A percentile compares a stretch with the other conserved stretches of the same genome.
These are phyloP conservation scores for Saccharomycopsis lassenensis DNA, from an alignment of 805 yeast species.

Conservation along the genomic window DNA sequence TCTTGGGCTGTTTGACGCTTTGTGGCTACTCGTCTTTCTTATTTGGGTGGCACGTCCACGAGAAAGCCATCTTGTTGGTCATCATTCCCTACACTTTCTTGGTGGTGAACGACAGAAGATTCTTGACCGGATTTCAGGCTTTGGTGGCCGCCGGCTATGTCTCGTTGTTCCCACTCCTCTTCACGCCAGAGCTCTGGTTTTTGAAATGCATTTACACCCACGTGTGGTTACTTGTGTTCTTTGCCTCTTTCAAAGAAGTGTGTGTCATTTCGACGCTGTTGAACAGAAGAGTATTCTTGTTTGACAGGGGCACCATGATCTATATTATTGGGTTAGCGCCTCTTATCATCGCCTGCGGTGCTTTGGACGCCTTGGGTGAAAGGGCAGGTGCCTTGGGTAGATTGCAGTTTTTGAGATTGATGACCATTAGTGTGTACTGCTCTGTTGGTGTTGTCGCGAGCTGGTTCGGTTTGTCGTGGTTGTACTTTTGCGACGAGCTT, in stretches of 20 bases:
- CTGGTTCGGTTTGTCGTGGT: slow-evolving; percentile 85
- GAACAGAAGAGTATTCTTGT: slow-evolving; percentile 42
- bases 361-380: slow-evolving; percentile 45
- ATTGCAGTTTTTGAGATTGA: slow-evolving; percentile 65
- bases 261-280: slow-evolving; percentile 34
- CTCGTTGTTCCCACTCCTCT: slow-evolving; percentile 79
- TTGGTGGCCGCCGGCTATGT: slow-evolving; percentile 74
- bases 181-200: slow-evolving; percentile 68
- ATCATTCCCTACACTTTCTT: slow-evolving; percentile 81
- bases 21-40: slow-evolving; percentile 88
- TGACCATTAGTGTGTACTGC: slow-evolving; percentile 80
- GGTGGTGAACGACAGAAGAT: slow-evolving; percentile 57
- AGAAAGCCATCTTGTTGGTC: slow-evolving; percentile 85
- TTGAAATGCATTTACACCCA: slow-evolving; percentile 68
- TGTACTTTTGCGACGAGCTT: slow-evolving; percentile 72
- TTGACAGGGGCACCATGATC: slow-evolving; percentile 58
- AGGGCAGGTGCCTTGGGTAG: slow-evolving; percentile 42
- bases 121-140: slow-evolving; percentile 60
- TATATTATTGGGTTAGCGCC: slow-evolving; percentile 62
- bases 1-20: slow-evolving; percentile 72
- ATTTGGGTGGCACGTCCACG: slow-evolving; percentile 99
- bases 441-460: slow-evolving; percentile 73
- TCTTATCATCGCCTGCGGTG: slow-evolving; percentile 37
- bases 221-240: slow-evolving; percentile 76
- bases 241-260: slow-evolving; percentile 61